Evolutionary conservation across 495 filamentous ascomycete genomes (phyloP).

Genomic region (Jackrogersella multiformis): DNA sequence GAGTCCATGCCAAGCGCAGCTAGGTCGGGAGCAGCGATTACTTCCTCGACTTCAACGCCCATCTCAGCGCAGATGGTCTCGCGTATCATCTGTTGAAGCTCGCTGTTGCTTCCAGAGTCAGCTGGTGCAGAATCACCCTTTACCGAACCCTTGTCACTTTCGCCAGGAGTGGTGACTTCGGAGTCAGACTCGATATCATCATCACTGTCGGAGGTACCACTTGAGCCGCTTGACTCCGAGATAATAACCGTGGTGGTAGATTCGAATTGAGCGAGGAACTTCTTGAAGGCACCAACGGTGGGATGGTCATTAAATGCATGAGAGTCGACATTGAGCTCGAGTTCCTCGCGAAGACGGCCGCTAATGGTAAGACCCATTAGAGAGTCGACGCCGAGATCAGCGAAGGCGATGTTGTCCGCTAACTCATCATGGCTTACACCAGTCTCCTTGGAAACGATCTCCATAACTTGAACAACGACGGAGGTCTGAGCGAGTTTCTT

Average conservation of each 20-base stretch:
- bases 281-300: conserved; percentile 69
- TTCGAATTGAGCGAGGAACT: conserved; percentile 62
- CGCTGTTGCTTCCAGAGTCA: conserved; percentile 46
- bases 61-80: conserved; percentile 74
- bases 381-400: conserved; percentile 69
- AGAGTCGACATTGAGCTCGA: conserved; percentile 65
- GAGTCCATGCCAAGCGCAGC: conserved; percentile 69
- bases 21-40: conserved; percentile 62
- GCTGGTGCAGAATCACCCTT: conserved; percentile 49
- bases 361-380: conserved; percentile 65
- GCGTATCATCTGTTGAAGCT: conserved; percentile 63
- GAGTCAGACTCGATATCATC: conserved; percentile 57
- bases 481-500: conserved; percentile 50
- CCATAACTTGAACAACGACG: conserved; percentile 60
- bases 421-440: conserved; percentile 71
- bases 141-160: conserved; percentile 54
- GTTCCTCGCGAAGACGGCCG: conserved; percentile 64
- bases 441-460: conserved; percentile 72
- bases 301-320: conserved; percentile 61
- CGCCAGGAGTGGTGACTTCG: conserved; percentile 58
- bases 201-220: conserved; percentile 51
- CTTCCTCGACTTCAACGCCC: conserved; percentile 70
- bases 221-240: conserved; percentile 47
- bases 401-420: conserved; percentile 61
- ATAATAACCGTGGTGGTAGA: conserved; percentile 40